Evolutionary conservation across 257 asterid genomes (phyloP).

Genomic region (Ocimum tenuiflorum): DNA sequence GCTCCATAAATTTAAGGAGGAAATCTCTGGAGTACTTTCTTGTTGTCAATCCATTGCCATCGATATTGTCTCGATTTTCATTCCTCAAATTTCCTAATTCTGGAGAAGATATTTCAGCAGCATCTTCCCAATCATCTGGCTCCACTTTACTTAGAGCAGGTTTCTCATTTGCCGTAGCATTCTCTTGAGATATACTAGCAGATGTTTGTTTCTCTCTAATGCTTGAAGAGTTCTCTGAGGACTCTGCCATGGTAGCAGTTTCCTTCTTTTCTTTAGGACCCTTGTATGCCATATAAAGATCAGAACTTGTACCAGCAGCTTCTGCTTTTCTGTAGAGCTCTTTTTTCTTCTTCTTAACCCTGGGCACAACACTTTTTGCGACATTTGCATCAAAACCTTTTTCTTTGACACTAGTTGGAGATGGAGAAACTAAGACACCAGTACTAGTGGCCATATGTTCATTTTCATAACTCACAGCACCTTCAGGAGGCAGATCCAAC

Average conservation of each 20-base stretch:
- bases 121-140: conserved; percentile 94
- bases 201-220: conserved; percentile 25
- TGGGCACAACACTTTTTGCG: conserved; percentile 33
- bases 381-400: conserved; percentile 40
- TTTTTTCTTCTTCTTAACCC: conserved; percentile 36
- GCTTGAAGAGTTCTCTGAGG: conserved; percentile 30
- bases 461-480: conserved; percentile 26
- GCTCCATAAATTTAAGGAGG: conserved; percentile 60
- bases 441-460: conserved; percentile 25
- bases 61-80: conserved; percentile 27
- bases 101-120: conserved; percentile 59
- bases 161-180: conserved; percentile 28
- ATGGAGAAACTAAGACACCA: conserved; percentile 25
- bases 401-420: conserved; percentile 32
- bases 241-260: conserved; percentile 24
- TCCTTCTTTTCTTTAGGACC: conserved; percentile 73
- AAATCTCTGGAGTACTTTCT: conserved; percentile 75
- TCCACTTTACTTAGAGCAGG: conserved; percentile 41
- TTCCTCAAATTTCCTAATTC: conserved; percentile 37
- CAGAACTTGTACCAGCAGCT: conserved; percentile 62
- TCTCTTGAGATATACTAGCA: conserved; percentile 29
- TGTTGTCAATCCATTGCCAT: conserved; percentile 28
- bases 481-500: conserved; percentile 29
- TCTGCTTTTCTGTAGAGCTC: conserved; percentile 53
- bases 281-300: conserved; percentile 74